Evolutionary conservation across 2,329 filamentous ascomycete genomes (phyloP), one percentile per base, ranked within the genome.

Genomic region (Dothideomycetes sp.): DNA sequence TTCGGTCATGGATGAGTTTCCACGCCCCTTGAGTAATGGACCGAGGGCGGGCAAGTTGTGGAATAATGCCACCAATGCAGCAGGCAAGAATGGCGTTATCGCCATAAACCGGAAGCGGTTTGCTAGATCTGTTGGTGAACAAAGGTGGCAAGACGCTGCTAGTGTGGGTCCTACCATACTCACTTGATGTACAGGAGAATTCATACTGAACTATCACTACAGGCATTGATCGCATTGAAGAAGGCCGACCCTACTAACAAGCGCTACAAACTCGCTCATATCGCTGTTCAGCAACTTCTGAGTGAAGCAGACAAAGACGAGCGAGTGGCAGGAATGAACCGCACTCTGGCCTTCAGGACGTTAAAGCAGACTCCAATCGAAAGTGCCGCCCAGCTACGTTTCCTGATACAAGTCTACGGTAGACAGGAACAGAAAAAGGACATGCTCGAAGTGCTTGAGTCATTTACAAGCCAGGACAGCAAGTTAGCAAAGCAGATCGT

Each of bases 151-250:
- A 22, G 58, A 61, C 45, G 55, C 51, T 7, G 56, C 59, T 38
- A 30, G 30, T n/a, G 42, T 44, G 35, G 9, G 40, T 9, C 11
- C 15, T 13, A 17, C 9, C 3, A 4, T 6, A 11, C 3, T 13
- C 12, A 19, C 18, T 7, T n/a, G 7, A 19, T 4, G 3, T 7
- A 19, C 34, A 20, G 2, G 10, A 4, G 11, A n/a, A 10, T 16
- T 3, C 8, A 29, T 29, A 18, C 34, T 44, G 24, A 44, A 17
- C 6, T 22, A 23, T 29, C 22, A 29, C n/a, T n/a, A n/a, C 53
- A 59, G 42, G 46, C 56, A 10, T 45, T 61, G 19, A 58, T 61
- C 18, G 53, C 56, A 31, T 39, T 58, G 35, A 61, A 59, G 37
- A 49, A 48, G 9, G 37, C 53, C 6, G 48, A 52, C 35, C 56